Conservation (phyloP, 805 yeast genomes). For the Candida tallmaniae region DNA sequence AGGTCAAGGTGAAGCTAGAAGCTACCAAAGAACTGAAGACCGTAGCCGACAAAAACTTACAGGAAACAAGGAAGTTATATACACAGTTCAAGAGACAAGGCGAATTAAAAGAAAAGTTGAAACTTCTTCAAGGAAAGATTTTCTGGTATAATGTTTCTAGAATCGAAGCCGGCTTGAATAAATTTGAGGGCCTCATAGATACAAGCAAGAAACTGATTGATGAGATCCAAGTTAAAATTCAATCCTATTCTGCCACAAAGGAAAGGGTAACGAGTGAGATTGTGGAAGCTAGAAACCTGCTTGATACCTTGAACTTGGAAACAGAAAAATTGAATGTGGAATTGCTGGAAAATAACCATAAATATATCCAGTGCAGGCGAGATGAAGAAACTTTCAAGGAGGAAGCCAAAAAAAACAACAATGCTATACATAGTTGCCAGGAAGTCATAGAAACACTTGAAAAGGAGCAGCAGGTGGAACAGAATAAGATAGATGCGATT, state of each 20-base stretch:
- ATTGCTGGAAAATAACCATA: not conserved
- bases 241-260: not conserved
- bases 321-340: not conserved
- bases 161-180: conserved; percentile 16
- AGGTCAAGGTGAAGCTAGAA: conserved; percentile 22
- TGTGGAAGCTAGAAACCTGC: no score
- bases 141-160: conserved; percentile 38
- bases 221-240: not conserved
- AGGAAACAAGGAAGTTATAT: conserved; percentile 26
- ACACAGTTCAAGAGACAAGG: conserved; percentile 32
- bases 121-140: conserved; percentile 35
- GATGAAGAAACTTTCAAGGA: conserved; percentile 15
- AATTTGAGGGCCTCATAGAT: conserved; percentile 11
- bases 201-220: conserved; percentile 6
- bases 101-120: conserved; percentile 26
- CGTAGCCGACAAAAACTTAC: conserved; percentile 23
- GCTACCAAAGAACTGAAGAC: conserved; percentile 21
- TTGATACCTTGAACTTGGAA: not conserved
- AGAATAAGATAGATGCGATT: conserved; percentile 32
- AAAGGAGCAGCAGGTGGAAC: conserved; percentile 27
- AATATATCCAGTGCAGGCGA: conserved; percentile 7
- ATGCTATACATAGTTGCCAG: conserved; percentile 17
- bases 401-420: conserved; percentile 15
- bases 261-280: not conserved
- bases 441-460: conserved; percentile 18